These are phyloP conservation scores for Tremella mesenterica DNA, from an alignment of 768 basidiomycete species.

Conservation along the genomic window DNA sequence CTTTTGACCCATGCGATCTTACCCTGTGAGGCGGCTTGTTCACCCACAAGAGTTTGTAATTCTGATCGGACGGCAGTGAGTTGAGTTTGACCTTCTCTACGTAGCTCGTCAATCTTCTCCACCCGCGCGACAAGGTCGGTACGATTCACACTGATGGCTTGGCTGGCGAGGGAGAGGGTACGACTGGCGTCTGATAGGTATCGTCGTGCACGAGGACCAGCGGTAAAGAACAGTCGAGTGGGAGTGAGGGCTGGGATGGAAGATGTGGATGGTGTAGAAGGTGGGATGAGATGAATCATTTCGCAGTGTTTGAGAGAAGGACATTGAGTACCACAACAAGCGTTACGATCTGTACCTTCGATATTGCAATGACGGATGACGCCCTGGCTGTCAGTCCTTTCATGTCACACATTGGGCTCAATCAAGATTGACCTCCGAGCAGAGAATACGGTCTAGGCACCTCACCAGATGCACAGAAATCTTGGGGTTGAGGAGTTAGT, in stretches of 20 bases:
- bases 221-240: constrained; percentile 69
- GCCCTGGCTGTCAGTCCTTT: constrained; percentile 48
- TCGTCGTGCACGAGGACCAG: constrained; percentile 65
- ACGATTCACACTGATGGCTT: constrained; percentile 60
- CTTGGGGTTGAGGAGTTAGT: too few relatives aligned
- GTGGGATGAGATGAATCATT: constrained; percentile 71
- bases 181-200: constrained; percentile 57
- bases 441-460: too few relatives aligned
- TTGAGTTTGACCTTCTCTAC: constrained; percentile 34
- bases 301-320: constrained; percentile 54
- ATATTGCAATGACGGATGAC: constrained; percentile 66
- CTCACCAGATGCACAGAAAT: too few relatives aligned
- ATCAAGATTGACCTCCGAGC: too few relatives aligned
- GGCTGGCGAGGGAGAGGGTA: constrained; percentile 53
- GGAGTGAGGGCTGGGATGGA: constrained; percentile 63
- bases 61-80: background rate
- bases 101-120: constrained; percentile 46
- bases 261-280: constrained; percentile 51
- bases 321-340: constrained; percentile 36
- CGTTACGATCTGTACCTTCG: constrained; percentile 61
- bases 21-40: background rate
- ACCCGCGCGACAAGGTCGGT: constrained; percentile 63
- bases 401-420: too few relatives aligned
- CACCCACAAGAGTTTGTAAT: background rate
- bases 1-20: constrained; percentile 19